Base-by-base conservation (phyloP, 2,329 filamentous ascomycete species). In the Fusarium armeniacum region DNA sequence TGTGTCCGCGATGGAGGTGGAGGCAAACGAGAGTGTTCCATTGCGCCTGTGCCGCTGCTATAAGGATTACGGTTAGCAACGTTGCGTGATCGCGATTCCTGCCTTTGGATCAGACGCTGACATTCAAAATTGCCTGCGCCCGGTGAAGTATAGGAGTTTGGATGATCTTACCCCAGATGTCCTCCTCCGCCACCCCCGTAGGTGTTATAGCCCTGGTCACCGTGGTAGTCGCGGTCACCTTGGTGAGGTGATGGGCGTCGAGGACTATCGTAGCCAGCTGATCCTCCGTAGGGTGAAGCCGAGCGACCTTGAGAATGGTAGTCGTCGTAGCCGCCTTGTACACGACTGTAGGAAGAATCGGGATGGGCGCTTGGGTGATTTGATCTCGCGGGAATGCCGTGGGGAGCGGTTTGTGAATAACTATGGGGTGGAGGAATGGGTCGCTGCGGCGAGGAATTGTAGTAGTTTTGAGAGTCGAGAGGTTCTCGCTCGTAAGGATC, bases 111-210 rank as follows among this genome's bases (percentile, higher is more conserved):
- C 90, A 24, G 85, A 83, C 18, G 90, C 87, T 40, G 82, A 78
- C 51, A 87, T 83, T 64, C 85, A 69, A 90, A 87, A 76, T 93
- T 92, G 79, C 93, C 90, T 65, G 87, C 85, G 35, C 88, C 90
- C 3, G 89, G 88, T 2, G 89, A 80, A 73, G 80, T 84, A 70
- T 76, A 70, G 10, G 64, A 64, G 24, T 67, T 65, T 41, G 64
- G 71, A 28, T 71, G 65, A 20, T 61, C 70, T 66, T 77, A 76
- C 71, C 67, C 67, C 50, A 62, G 50, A 41, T 74, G 54, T 62
- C 72, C 76, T 70, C 77, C 45, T 44, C 54, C 53, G 30, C 62
- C 65, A 45, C 69, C 63, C 51, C 61, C 62, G 49, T 67, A 51
- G 44, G 49, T 63, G 18, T 62, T 66, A 49, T 77, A 62, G 38